Evolutionary conservation across 345 rosid genomes (phyloP).

Genomic region (Citrus cavaleriei): DNA sequence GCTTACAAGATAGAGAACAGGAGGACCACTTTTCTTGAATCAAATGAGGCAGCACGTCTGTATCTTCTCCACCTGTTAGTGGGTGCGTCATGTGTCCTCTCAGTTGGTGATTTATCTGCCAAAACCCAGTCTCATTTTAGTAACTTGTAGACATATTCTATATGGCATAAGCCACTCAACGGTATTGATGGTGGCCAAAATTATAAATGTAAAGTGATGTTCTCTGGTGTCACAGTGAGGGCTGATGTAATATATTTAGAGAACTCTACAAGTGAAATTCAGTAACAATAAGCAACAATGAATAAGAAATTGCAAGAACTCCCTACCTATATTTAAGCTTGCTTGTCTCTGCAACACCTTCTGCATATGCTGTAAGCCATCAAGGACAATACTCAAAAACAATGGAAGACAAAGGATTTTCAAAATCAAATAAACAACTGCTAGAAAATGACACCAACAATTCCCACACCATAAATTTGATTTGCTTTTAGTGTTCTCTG

Average conservation of each 20-base stretch:
- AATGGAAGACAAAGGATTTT: neutral
- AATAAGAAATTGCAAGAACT: slow-evolving; percentile 25
- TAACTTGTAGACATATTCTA: neutral
- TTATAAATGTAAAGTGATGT: neutral
- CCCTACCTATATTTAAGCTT: slow-evolving; percentile 62
- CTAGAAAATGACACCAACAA: neutral
- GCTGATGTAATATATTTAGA: neutral
- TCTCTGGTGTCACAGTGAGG: neutral
- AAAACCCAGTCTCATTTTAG: neutral
- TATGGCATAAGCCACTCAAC: no score
- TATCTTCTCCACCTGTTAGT: slow-evolving; percentile 84
- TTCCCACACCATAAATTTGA: neutral
- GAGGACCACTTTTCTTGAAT: slow-evolving; percentile 81
- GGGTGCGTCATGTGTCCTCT: slow-evolving; percentile 62
- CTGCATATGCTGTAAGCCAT: slow-evolving; percentile 48
- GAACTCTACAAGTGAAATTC: slow-evolving; percentile 24
- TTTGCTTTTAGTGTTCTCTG: neutral
- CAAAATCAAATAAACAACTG: neutral
- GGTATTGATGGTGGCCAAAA: neutral
- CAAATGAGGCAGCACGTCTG: slow-evolving; percentile 80
- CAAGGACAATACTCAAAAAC: slow-evolving; percentile 6
- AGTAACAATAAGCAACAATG: slow-evolving; percentile 19
- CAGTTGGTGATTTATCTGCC: slow-evolving; percentile 57
- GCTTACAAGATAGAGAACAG: slow-evolving; percentile 86
- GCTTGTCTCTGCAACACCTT: slow-evolving; percentile 80